Percentiles rank a stretch among this genome's conserved stretches.
These are phyloP conservation scores for Cardamine occulta DNA, from an alignment of 345 rosid genomes.

Conservation along the genomic window DNA sequence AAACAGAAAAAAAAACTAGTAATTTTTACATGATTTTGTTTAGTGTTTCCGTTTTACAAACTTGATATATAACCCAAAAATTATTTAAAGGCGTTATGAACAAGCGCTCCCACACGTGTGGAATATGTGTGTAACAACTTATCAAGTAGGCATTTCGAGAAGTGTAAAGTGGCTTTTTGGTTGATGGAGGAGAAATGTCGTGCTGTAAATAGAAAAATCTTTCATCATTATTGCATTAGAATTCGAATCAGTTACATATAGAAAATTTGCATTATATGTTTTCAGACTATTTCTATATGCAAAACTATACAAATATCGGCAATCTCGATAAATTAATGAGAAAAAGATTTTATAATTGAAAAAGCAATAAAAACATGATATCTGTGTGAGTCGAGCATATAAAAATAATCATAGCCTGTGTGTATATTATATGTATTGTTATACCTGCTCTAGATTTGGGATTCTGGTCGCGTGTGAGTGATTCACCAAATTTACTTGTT, in stretches of 20 bases:
- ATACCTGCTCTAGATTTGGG: background rate
- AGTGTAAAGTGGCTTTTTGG: background rate
- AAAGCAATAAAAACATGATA: background rate
- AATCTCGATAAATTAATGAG: background rate
- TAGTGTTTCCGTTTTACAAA: too few species aligned
- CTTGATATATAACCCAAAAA: too few species aligned
- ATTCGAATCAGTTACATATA: background rate
- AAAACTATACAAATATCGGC: background rate
- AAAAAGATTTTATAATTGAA: background rate
- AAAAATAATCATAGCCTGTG: too few species aligned
- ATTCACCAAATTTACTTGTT: background rate
- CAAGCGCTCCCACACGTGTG: conserved; percentile 1
- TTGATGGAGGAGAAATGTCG: background rate
- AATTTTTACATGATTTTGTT: background rate
- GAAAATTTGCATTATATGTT: background rate
- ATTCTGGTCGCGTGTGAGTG: background rate
- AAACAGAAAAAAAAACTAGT: too few species aligned
- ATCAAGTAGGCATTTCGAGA: background rate
- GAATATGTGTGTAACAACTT: conserved; percentile 5
- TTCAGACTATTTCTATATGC: background rate
- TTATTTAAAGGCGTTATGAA: background rate
- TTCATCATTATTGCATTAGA: background rate
- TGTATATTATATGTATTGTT: too few species aligned
- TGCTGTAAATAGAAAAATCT: background rate
- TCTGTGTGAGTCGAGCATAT: background rate